Base-by-base conservation (phyloP, 73 alveolate species). In the Paramecium caudatum region DNA sequence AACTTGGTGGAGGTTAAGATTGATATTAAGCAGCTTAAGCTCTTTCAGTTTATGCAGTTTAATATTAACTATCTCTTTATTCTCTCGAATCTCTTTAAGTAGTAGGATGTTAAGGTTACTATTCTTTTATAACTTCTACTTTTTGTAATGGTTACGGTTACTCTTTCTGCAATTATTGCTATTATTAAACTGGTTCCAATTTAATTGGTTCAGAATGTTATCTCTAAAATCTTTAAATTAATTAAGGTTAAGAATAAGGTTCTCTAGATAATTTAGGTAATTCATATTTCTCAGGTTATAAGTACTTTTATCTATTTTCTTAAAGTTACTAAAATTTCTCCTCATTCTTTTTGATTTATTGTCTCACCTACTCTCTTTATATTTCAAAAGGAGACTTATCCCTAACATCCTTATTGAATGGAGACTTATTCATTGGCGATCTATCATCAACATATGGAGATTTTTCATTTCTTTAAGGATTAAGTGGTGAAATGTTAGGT, bases 221-320 rank as follows among this genome's bases (percentile, higher is more conserved):
- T 74, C 43, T 74, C 21, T 37, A 74, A 74, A 32, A 32, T 68
- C 34, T 34, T 25, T 37, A 34, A 25, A 39, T 8, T 4, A 74
- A 21, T 74, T 74, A 74, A 39, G 88, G 88, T 74, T 74, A 41
- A 0, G 88, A 74, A 43, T 74, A 74, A 21, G 88, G 88, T 74
- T 74, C 88, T 43, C 88, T 74, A 2, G 88, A 74, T 21, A 74
- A 21, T n/a, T 74, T 74, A 21, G 88, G 88, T 39, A 74, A 74
- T 41, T 41, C 88, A 37, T 74, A 37, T 5, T 45, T 36, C 17
- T 74, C 84, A 13, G 47, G 39, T 41, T 74, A 74, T 74, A 74
- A 74, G 15, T 74, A 74, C 32, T 74, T 74, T 45, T 16, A 4
- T 74, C 55, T 74, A 45, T 74, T 74, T 17, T 74, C 88, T 74